Evolutionary conservation across 805 yeast genomes (phyloP), one percentile per base, ranked within the genome.

Genomic region (Priceomyces melissophilus): DNA sequence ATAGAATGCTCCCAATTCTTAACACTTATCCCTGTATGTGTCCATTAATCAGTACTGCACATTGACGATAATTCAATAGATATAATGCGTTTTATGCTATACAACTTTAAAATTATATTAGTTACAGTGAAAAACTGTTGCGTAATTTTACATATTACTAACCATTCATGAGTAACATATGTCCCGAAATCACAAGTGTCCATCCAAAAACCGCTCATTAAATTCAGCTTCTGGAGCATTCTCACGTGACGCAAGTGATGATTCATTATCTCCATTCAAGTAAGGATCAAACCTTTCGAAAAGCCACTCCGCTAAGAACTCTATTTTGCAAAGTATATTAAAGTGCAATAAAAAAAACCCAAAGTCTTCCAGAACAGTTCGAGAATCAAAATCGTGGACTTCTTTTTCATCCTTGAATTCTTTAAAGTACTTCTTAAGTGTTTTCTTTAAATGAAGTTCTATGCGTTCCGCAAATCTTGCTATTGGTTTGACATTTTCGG

Each of bases 241-340:
- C 25, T 20, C 25, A 8, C 8, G 32, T 12, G 39, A 44, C 4
- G 28, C 39, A 12, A 25, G 31, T 26, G 25, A 8, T 14, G 13
- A 8, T 16, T 15, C 14, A 6, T 14, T 13, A 35, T 60, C 52
- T 20, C 46, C 32, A 32, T 51, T 27, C 8, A 44, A 38, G 10
- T 44, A 31, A 3, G 45, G 37, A 40, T 63, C 65, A 31, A 63
- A 56, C 31, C 46, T 48, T 9, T 48, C 54, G 38, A 57, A 62
- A 37, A 60, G 42, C 3, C 43, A 30, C 40, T 61, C 63, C 4
- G 63, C 66, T 35, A 65, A 47, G 30, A 42, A 45, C 44, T 59
- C 63, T 17, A 60, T 54, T 38, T 57, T 61, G 41, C 66, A 56
- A 25, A 65, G 46, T 10, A 57, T 55, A 33, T 65, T 63, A 52